phyloP scores from a whole-genome alignment of 257 asterid genomes.

The Solanum piurae region DNA sequence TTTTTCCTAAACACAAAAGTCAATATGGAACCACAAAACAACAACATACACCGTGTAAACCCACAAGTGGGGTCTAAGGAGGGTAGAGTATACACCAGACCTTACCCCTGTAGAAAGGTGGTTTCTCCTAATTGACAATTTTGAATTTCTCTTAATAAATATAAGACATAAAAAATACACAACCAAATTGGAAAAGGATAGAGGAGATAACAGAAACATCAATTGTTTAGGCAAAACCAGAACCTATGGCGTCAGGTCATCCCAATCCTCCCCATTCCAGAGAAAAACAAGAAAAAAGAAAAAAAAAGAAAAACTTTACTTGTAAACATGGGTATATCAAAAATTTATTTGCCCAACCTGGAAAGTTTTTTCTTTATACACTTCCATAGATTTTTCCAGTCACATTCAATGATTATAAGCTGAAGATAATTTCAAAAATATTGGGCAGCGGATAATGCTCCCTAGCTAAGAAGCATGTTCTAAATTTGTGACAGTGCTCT shows the following conservation, averaged over 20 bases:
- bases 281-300: not conserved
- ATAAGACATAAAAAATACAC: not conserved
- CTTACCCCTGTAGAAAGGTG: not conserved
- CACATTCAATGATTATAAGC: not conserved
- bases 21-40: not conserved
- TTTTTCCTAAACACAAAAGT: not conserved
- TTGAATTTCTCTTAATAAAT: not conserved
- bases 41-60: not conserved
- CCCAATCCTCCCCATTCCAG: not conserved
- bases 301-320: not conserved
- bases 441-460: not conserved
- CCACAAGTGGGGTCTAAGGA: not conserved
- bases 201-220: not conserved
- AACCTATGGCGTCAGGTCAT: not conserved
- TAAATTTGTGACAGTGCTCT: not conserved
- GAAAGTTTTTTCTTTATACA: not conserved
- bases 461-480: not conserved
- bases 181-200: not conserved
- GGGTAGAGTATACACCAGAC: not conserved
- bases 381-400: not conserved
- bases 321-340: not conserved
- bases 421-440: not conserved
- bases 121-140: not conserved
- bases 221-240: not conserved
- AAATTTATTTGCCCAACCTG: not conserved